These are phyloP conservation scores for Boechera retrofracta DNA, from an alignment of 345 rosid species.

Conservation along the genomic window DNA sequence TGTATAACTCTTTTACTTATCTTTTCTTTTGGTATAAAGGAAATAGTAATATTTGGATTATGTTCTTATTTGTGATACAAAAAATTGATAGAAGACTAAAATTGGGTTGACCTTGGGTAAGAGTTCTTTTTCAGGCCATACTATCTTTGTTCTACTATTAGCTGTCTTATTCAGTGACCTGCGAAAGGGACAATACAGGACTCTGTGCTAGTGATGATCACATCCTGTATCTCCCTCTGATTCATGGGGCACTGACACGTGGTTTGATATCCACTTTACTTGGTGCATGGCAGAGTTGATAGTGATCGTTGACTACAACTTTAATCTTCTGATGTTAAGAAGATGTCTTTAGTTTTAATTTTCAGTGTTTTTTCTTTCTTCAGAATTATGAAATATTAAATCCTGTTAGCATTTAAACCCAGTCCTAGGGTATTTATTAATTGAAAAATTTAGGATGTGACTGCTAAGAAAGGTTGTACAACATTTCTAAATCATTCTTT, in stretches of 20 bases:
- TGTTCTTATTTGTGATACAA: neutral
- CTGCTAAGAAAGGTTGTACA: neutral
- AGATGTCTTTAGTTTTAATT: neutral
- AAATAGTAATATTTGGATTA: neutral
- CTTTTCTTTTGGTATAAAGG: neutral
- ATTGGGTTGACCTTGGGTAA: slow-evolving; percentile 36
- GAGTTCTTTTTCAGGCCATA: slow-evolving; percentile 30
- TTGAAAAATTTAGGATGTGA: slow-evolving; percentile 13
- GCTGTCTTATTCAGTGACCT: slow-evolving; percentile 44
- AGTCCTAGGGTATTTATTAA: neutral
- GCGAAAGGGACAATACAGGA: slow-evolving; percentile 44
- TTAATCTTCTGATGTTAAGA: slow-evolving; percentile 8
- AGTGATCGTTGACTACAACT: slow-evolving; percentile 33
- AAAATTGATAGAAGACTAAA: neutral
- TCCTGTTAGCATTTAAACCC: neutral
- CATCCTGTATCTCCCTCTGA: slow-evolving; percentile 36
- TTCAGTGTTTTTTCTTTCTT: neutral
- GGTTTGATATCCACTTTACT: slow-evolving; percentile 21
- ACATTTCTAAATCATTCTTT: neutral
- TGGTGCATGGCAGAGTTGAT: slow-evolving; percentile 30
- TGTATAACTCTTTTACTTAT: neutral
- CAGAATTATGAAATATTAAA: neutral
- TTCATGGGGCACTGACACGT: slow-evolving; percentile 42
- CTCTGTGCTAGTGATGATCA: slow-evolving; percentile 44
- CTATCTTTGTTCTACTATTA: slow-evolving; percentile 14